Evolutionary conservation across 768 basidiomycete species (phyloP).

Genomic region (Tricholoma sp.): DNA sequence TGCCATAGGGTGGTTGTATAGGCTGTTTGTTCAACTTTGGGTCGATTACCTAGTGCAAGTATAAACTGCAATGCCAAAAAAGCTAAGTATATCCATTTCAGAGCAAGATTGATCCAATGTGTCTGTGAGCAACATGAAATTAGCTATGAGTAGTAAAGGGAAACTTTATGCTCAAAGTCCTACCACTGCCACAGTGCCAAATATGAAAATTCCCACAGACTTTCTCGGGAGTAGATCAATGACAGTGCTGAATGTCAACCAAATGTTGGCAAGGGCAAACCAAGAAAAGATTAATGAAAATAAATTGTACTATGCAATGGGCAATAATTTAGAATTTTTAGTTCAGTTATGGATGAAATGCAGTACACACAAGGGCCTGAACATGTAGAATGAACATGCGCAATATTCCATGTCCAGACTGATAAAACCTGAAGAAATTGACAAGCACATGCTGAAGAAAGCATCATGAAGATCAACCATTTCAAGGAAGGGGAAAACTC

Average conservation of each 20-base stretch:
- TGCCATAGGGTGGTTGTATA: conserved; percentile 74
- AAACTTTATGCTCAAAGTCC: conserved; percentile 22
- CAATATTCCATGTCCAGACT: conserved; percentile 79
- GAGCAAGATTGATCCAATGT: conserved; percentile 77
- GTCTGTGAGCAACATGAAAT: conserved; percentile 52
- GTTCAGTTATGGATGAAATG: background rate
- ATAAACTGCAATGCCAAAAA: conserved; percentile 75
- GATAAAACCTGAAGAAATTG: conserved; percentile 88
- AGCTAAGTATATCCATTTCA: conserved; percentile 85
- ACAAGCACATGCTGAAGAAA: conserved; percentile 74
- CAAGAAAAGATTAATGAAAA: conserved; percentile 85
- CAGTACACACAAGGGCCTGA: conserved; percentile 72
- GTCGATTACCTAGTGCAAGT: conserved; percentile 68
- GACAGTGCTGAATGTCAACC: conserved; percentile 95
- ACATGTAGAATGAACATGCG: conserved; percentile 97
- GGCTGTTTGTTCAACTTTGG: conserved; percentile 78
- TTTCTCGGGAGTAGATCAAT: conserved; percentile 73
- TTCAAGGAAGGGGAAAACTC: conserved; percentile 24
- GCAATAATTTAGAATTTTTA: background rate
- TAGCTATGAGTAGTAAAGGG: background rate
- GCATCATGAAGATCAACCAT: background rate
- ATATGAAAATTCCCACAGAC: conserved; percentile 42
- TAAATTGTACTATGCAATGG: conserved; percentile 87
- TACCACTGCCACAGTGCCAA: conserved; percentile 69
- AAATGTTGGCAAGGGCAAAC: conserved; percentile 90